Base-by-base conservation (phyloP, 192 early-diverging fungal species). In the Dimargaris xerosporica region DNA sequence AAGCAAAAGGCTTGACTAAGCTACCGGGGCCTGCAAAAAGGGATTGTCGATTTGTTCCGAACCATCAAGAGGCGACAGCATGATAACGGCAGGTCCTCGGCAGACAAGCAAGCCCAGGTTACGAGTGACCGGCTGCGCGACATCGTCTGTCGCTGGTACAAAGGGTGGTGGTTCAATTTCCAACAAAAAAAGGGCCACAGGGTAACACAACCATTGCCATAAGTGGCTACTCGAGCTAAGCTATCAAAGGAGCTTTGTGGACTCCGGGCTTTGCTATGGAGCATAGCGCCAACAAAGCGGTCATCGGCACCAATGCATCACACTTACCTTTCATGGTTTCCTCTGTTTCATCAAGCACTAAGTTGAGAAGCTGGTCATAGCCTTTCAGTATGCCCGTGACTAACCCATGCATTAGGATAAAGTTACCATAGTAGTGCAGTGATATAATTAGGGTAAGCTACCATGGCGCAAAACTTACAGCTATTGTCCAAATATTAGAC, bases 351-450 rank as follows among this genome's bases (percentile, higher is more conserved):
- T 98, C 93, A 54, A 98, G 73, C 6, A 98, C 93, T 50, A 98
- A 81, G 71, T 98, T 98, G 59, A 90, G 70, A 48, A 98, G 79
- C 42, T 80, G 92, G 72, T 98, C 95, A 61, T 83, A 92, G 17
- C 93, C 93, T 74, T 94, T 94, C 47, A 98, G 75, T 16, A 80
- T 80, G 42, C 95, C 93, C 19, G 83, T 80, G 39, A 96, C 95
- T 96, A 71, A 23, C 45, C n/a, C 34, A 17, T 5, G 21, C 19
- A 12, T 48, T 48, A 11, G 3, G 16, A 17, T 21, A 48, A 2
- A 48, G 47, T 21, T 48, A 11, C 47, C 12, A 11, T 48, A 48
- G 47, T 12, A 21, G 47, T 3, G 16, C 4, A 12, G 16, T 21
- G 47, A 48, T 23, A 23, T 2, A 17, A 48, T 48, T 23, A 48